Conservation (phyloP, 2,329 filamentous ascomycete genomes). For the Dactylellina cionopaga region DNA sequence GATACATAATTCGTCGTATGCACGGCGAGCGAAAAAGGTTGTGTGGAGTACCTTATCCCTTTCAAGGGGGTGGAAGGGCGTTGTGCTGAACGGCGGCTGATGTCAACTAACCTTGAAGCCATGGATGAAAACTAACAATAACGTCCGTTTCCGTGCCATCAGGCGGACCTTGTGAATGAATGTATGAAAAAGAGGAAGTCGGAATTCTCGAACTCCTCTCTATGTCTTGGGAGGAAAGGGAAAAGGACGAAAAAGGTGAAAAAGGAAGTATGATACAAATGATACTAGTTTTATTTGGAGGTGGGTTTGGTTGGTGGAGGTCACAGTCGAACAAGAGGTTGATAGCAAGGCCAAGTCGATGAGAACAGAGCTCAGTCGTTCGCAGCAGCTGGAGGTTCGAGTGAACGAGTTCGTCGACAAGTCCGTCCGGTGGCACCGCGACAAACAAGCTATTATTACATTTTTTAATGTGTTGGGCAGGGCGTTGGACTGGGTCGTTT, state of each 20-base stretch:
- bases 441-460: too few species aligned
- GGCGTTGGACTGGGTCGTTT: too few species aligned
- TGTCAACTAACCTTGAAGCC: conserved; percentile 76
- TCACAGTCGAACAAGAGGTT: conserved; percentile 25
- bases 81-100: conserved; percentile 41
- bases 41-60: conserved; percentile 43
- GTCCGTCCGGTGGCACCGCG: conserved; percentile 45
- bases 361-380: conserved; percentile 27
- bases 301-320: not conserved
- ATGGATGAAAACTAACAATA: conserved; percentile 85
- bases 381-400: not conserved
- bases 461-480: too few species aligned
- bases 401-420: not conserved
- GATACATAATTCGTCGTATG: conserved; percentile 17
- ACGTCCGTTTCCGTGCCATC: conserved; percentile 73
- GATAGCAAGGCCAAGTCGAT: not conserved
- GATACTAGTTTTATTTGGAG: conserved; percentile 23
- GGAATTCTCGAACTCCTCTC: conserved; percentile 39
- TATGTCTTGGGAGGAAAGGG: conserved; percentile 12
- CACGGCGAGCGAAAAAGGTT: conserved; percentile 24
- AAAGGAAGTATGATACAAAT: conserved; percentile 33
- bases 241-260: conserved; percentile 6
- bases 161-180: conserved; percentile 43
- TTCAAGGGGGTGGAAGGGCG: conserved; percentile 24
- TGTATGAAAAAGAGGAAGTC: conserved; percentile 34